phyloP scores from a whole-genome alignment of 2,329 filamentous ascomycete genomes.

The Colletotrichum sansevieriae region DNA sequence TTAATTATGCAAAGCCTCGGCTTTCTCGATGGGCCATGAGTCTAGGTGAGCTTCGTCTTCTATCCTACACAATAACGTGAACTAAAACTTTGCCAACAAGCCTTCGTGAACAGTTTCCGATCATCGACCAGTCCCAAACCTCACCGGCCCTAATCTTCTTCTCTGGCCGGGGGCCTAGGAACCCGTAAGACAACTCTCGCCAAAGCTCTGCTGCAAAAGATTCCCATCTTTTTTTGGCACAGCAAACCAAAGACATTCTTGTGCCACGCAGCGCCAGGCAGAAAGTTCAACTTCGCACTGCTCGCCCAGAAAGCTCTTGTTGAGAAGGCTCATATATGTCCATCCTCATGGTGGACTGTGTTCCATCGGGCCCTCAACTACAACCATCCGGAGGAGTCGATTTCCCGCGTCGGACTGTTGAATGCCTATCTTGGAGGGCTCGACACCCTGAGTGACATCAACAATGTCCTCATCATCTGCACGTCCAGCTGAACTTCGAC shows the following conservation, averaged over 20 bases:
- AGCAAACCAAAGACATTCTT: background rate
- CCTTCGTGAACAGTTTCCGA: background rate
- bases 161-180: background rate
- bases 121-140: background rate
- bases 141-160: background rate
- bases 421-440: background rate
- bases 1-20: background rate
- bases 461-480: background rate
- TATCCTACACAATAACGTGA: background rate
- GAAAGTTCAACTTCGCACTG: background rate
- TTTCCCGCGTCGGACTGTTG: background rate
- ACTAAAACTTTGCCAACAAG: background rate
- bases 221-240: background rate
- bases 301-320: background rate
- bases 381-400: background rate
- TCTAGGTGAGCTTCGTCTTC: background rate
- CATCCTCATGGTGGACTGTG: background rate
- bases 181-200: background rate
- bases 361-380: background rate
- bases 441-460: background rate
- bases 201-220: background rate
- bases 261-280: too few species aligned
- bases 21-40: background rate
- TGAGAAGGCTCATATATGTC: background rate
- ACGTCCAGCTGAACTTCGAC: background rate